Evolutionary conservation across 257 asterid species (phyloP).

Genomic region (Capsicum chinense): DNA sequence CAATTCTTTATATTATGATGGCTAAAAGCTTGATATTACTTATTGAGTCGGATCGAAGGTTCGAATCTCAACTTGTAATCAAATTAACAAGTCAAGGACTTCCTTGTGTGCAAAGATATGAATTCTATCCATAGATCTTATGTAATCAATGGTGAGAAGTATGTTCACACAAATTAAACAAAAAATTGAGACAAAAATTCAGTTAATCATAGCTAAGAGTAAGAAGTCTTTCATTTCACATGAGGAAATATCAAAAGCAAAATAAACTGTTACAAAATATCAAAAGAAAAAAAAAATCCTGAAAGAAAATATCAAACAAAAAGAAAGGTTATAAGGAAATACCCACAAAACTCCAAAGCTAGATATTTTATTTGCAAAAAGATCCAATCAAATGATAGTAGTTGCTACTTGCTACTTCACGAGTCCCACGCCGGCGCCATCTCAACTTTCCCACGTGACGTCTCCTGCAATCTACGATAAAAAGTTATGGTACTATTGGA

Average conservation of each 20-base stretch:
- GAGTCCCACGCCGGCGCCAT: constrained; percentile 26
- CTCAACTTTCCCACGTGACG: constrained; percentile 24
- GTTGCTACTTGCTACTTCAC: neutral
- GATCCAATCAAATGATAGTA: constrained; percentile 6
- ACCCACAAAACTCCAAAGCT: neutral
- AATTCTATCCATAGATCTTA: too few relatives aligned
- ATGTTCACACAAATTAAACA: neutral
- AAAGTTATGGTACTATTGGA: too few relatives aligned
- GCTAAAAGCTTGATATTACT: too few relatives aligned
- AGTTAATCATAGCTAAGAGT: neutral
- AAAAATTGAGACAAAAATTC: too few relatives aligned
- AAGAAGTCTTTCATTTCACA: neutral
- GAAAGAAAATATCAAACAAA: constrained; percentile 5
- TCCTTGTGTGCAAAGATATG: too few relatives aligned
- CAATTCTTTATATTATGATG: too few relatives aligned
- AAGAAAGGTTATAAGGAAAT: constrained; percentile 18
- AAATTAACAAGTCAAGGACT: too few relatives aligned
- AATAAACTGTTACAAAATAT: too few relatives aligned
- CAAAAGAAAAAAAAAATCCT: neutral
- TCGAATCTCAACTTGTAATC: too few relatives aligned
- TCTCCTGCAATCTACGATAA: neutral
- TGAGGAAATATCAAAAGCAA: neutral
- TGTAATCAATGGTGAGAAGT: neutral
- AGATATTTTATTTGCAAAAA: constrained; percentile 15
- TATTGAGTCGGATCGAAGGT: too few relatives aligned